Percentiles rank a stretch among this genome's conserved stretches.
Conservation (phyloP, 176 grass and related monocot genomes). For the Oryza glaberrima region DNA sequence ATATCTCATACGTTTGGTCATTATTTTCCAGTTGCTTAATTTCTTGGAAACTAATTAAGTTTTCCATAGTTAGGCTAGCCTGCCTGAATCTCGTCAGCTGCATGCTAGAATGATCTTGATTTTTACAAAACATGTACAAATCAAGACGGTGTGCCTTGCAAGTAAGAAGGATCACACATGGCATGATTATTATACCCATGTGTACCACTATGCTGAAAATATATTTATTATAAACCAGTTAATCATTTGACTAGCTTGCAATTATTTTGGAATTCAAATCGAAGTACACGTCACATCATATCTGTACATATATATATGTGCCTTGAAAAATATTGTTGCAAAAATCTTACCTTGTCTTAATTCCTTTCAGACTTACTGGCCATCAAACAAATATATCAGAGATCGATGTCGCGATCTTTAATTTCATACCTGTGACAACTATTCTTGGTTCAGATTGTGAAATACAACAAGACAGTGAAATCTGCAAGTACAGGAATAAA, state of each 20-base stretch:
- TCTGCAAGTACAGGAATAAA: constrained; percentile 3
- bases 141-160: neutral
- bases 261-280: neutral
- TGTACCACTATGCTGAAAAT: neutral
- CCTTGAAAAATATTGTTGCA: neutral
- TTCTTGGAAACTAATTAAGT: neutral
- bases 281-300: neutral
- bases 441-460: constrained; percentile 6
- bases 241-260: neutral
- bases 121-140: neutral
- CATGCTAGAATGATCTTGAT: neutral
- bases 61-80: neutral
- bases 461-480: neutral
- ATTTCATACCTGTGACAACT: neutral
- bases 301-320: neutral
- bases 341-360: neutral
- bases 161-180: constrained; percentile 20
- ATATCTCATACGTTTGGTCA: neutral
- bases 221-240: neutral
- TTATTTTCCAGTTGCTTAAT: neutral
- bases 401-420: constrained; percentile 1
- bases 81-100: neutral
- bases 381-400: neutral
- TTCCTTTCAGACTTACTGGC: neutral
- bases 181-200: constrained; percentile 15